Base-by-base conservation (phyloP, 129 eudicot species). In the Oenanthe sinensis region DNA sequence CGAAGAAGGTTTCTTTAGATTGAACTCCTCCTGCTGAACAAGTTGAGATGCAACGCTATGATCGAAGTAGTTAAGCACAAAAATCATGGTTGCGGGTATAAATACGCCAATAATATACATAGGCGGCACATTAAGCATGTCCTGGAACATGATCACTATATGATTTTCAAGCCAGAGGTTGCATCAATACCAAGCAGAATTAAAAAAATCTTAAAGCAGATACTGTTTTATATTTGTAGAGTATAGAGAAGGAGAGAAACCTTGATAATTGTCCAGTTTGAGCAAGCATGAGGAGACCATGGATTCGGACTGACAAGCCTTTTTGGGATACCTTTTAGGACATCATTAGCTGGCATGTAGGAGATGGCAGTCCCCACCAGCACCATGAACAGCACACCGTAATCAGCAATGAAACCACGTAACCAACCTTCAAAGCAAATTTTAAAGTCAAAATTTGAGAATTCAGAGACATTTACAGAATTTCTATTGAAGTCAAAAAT, bases 41-140 rank as follows among this genome's bases (percentile, higher is more conserved):
- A 94, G 97, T 70, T 94, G 98, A 87, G 98, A 94, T 83, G 98
- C 98, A 73, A 94, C 96, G 67, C 98, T 94, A 80, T 94, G 98
- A 81, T 94, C 98, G 74, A 94, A 94, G 85, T 94, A 94, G 86
- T 94, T 91, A 76, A 94, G 96, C 72, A 94, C 98, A 1, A 97
- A 96, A 68, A 94, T 88, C 98, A 94, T 94, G n/a, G 98, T 94
- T 37, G 98, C 98, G 8, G 98, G 98, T 83, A 94, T 85, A 81
- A 94, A 84, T 44, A 97, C 98, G 79, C 98, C 98, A 77, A 94
- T 79, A 40, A 94, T 94, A 77, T 94, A 91, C 33, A 94, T 84
- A 36, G 82, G 92, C 37, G 98, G 98, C 78, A 94, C 98, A 40
- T 86, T 83, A 89, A 91, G 43, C 97, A 94, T 91, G 46, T 94